Base-by-base conservation (phyloP, 169 alveolate genomes). In the Cryptosporidium bovis region DNA sequence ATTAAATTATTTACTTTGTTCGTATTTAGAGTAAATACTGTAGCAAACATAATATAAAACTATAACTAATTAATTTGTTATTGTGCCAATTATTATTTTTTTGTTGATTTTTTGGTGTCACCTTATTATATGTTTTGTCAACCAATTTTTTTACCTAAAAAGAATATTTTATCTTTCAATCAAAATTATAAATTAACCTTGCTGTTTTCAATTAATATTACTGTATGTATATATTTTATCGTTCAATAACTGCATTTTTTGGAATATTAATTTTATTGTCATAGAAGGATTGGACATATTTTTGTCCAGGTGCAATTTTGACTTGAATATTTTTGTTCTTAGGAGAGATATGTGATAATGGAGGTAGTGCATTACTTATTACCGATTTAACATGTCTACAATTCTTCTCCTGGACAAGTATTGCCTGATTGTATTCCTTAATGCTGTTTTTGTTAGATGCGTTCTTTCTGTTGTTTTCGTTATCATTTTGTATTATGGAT, bases 221-320 rank as follows among this genome's bases (percentile, higher is more conserved):
- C 27, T 24, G 27, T 0, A 24, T 24, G 27, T 24, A 24, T 24
- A 24, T 24, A 24, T 48, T 48, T 48, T 48, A 48, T 10, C 20
- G 18, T 27, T 62, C 44, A 15, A 77, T 53, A 5, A 48, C 48
- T 53, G 66, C 56, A 15, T 62, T 71, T 13, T 20, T 51, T 15
- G 87, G 87, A 29, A 77, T 77, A 10, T 20, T 62, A 34, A 60
- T 62, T 44, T 62, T 77, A 13, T 34, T 56, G 31, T 56, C 18
- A 31, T 77, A 77, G 44, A 60, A 77, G 4, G 87, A 77, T 29
- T 77, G 87, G 16, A 50, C 87, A 60, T 77, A 77, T 56, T 60
- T 77, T 48, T 77, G 87, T 10, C 87, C 87, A n/a, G 87, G 87
- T 27, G 71, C 62, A 15, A 60, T 31, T 46, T 60, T 77, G 8